Percentiles rank a stretch among this genome's conserved stretches.
These are phyloP conservation scores for Macrophomina phaseolina DNA, from an alignment of 2,329 filamentous ascomycete species.

Conservation along the genomic window DNA sequence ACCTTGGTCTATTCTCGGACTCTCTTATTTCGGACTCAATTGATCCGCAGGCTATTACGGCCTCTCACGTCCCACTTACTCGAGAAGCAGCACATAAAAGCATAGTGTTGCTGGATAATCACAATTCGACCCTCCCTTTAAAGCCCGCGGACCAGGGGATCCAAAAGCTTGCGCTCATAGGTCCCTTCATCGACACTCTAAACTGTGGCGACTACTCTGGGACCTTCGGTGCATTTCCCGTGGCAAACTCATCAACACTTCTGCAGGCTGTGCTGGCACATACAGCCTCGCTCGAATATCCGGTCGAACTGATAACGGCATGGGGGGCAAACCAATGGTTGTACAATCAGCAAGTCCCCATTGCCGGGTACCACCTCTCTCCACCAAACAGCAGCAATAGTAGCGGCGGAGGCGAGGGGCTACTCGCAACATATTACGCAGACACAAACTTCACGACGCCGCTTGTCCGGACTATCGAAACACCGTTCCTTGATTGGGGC, in stretches of 20 bases:
- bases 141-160: conserved; percentile 37
- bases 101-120: conserved; percentile 52
- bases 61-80: conserved; percentile 44
- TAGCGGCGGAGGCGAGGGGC: conserved; percentile 37
- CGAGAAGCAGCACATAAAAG: conserved; percentile 52
- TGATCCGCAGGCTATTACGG: conserved; percentile 45
- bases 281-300: conserved; percentile 30
- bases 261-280: conserved; percentile 46
- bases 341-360: conserved; percentile 52
- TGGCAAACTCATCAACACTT: conserved; percentile 47
- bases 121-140: conserved; percentile 48
- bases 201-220: conserved; percentile 56
- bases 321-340: conserved; percentile 54
- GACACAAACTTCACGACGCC: conserved; percentile 47
- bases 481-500: conserved; percentile 52
- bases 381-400: conserved; percentile 36
- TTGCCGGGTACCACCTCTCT: conserved; percentile 51
- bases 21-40: conserved; percentile 45
- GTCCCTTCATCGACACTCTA: conserved; percentile 49
- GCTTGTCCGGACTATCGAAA: conserved; percentile 40
- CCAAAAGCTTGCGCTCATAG: conserved; percentile 48
- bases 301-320: conserved; percentile 45
- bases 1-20: conserved; percentile 50
- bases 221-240: conserved; percentile 49
- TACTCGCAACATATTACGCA: conserved; percentile 50